These are phyloP conservation scores for Phoma sp. DNA, from an alignment of 2,329 filamentous ascomycete species.

Conservation along the genomic window DNA sequence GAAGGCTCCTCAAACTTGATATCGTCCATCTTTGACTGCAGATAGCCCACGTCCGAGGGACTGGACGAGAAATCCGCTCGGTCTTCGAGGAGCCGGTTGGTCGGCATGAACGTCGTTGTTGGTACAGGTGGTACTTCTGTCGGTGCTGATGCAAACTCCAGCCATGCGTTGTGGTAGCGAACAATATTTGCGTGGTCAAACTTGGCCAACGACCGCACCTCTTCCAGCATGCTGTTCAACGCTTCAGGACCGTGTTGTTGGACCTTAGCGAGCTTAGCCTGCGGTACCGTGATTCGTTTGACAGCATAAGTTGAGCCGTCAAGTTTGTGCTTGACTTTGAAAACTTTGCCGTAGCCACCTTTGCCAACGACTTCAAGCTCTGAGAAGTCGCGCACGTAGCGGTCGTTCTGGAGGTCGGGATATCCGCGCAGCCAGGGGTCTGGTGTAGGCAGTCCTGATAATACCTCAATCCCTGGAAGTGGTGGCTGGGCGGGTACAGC, in stretches of 20 bases:
- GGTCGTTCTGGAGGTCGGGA: slow-evolving; percentile 41
- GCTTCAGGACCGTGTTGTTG: slow-evolving; percentile 60
- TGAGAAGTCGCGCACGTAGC: slow-evolving; percentile 44
- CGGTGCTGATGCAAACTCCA: slow-evolving; percentile 55
- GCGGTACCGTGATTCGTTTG: slow-evolving; percentile 69
- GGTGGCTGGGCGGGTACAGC: slow-evolving; percentile 18
- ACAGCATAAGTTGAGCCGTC: slow-evolving; percentile 70
- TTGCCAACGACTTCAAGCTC: slow-evolving; percentile 64
- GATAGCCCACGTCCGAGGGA: slow-evolving; percentile 13
- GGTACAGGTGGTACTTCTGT: slow-evolving; percentile 17
- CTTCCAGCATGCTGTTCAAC: slow-evolving; percentile 64
- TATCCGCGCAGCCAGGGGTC: slow-evolving; percentile 35
- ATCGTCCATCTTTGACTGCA: slow-evolving; percentile 24
- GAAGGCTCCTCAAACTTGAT: slow-evolving; percentile 30
- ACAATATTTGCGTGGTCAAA: slow-evolving; percentile 72
- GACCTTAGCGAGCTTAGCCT: slow-evolving; percentile 60
- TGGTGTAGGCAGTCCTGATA: slow-evolving; percentile 26
- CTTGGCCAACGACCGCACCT: slow-evolving; percentile 67
- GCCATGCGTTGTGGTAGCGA: slow-evolving; percentile 70
- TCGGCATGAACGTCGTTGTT: slow-evolving; percentile 18
- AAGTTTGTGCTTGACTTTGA: slow-evolving; percentile 66
- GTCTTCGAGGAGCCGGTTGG: slow-evolving; percentile 36
- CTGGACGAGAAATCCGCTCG: slow-evolving; percentile 20
- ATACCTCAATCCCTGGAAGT: slow-evolving; percentile 18
- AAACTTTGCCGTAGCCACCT: slow-evolving; percentile 72